Conservation (phyloP, 306 rosid genomes). For the Cotoneaster glaucophyllus region DNA sequence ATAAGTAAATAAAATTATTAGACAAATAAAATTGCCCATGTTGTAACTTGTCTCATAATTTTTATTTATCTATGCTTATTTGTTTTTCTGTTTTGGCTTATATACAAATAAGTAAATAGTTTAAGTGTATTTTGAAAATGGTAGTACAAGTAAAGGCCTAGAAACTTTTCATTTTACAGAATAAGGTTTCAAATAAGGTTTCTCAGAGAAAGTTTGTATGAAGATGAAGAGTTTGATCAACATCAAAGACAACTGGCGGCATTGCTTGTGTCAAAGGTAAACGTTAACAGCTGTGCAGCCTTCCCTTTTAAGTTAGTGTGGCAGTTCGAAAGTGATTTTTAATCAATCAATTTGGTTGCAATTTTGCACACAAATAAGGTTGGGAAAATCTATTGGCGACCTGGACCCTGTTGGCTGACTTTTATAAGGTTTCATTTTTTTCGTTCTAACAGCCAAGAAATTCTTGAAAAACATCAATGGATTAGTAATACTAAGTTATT, state of each 20-base stretch:
- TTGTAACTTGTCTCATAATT: background rate
- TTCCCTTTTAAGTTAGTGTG: background rate
- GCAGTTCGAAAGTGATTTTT: background rate
- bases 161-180: too few relatives aligned
- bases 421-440: background rate
- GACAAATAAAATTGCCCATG: background rate
- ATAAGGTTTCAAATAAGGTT: background rate
- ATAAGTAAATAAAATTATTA: too few relatives aligned
- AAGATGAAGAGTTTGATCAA: conserved; percentile 84
- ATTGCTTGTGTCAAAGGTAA: conserved; percentile 83
- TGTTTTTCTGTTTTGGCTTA: background rate
- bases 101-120: background rate
- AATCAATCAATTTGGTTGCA: background rate
- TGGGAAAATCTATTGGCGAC: background rate
- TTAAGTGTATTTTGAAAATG: background rate
- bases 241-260: conserved; percentile 94
- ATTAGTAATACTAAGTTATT: background rate
- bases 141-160: background rate
- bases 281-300: background rate
- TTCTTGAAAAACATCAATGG: background rate
- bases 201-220: conserved; percentile 88
- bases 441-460: background rate
- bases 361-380: background rate
- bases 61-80: too few relatives aligned
- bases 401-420: background rate